Conservation (phyloP, 2,329 filamentous ascomycete genomes). For the Mollisiaceae sp. region DNA sequence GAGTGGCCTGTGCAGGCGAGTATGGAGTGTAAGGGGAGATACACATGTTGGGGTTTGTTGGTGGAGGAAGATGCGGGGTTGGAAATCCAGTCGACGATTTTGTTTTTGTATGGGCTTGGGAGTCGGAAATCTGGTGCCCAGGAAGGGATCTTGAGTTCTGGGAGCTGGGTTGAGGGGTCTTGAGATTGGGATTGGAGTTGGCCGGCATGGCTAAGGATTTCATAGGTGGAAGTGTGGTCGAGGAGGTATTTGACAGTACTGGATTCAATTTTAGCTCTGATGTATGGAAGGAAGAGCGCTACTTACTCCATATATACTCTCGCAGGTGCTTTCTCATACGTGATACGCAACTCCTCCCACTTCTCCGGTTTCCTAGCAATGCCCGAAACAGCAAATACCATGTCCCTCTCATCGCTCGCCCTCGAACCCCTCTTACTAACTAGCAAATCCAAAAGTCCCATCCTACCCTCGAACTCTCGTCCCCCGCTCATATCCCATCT, state of each 20-base stretch:
- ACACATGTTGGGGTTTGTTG: conserved; percentile 4
- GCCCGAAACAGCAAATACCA: conserved; percentile 23
- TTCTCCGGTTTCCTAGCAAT: neutral
- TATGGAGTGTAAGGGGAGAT: neutral
- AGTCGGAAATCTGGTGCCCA: conserved; percentile 23
- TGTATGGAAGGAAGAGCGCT: neutral
- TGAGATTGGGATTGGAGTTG: no score
- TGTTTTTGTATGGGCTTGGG: conserved; percentile 18
- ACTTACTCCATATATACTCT: conserved; percentile 21
- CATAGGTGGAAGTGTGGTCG: neutral
- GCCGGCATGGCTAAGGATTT: conserved; percentile 18
- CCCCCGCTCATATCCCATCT: conserved; percentile 13
- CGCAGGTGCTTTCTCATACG: conserved; percentile 19
- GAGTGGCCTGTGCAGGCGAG: conserved; percentile 7
- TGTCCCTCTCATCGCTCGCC: conserved; percentile 18
- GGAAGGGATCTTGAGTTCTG: conserved; percentile 6
- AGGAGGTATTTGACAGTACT: conserved; percentile 19
- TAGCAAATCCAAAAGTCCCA: conserved; percentile 16
- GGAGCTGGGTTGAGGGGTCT: conserved; percentile 5
- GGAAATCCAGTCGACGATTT: conserved; percentile 17
- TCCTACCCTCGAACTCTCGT: conserved; percentile 3
- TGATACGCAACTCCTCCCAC: conserved; percentile 10
- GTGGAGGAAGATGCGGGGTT: neutral
- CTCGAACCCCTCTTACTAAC: conserved; percentile 12
- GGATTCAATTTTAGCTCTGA: neutral